Evolutionary conservation across 352 stramenopile genomes (phyloP).

Genomic region (Pelagophyceae sp.): DNA sequence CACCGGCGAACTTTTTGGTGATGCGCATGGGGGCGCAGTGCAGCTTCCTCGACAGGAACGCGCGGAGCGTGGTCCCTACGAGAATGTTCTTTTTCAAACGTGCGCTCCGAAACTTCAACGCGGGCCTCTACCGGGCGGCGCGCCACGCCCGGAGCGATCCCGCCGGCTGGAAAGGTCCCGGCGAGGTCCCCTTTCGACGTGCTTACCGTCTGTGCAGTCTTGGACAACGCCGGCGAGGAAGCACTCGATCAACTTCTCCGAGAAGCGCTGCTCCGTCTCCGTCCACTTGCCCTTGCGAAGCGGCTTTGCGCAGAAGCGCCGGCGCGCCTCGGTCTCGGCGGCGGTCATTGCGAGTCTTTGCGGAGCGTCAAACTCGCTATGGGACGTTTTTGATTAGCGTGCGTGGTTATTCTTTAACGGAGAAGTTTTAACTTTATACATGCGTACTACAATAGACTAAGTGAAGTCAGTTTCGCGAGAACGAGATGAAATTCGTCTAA

Average conservation of each 20-base stretch:
- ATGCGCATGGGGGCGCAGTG: conserved; percentile 47
- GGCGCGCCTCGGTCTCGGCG: too few species aligned
- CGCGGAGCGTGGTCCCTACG: conserved; percentile 33
- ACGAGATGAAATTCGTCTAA: too few species aligned
- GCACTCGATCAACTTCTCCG: conserved; percentile 5
- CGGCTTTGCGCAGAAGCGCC: neutral
- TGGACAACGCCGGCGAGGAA: conserved; percentile 15
- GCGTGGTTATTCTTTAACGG: too few species aligned
- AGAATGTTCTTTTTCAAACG: conserved; percentile 39
- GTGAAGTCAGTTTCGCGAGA: too few species aligned
- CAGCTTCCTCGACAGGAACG: conserved; percentile 37
- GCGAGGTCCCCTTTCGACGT: neutral
- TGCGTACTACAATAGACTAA: too few species aligned
- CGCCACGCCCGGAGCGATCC: neutral
- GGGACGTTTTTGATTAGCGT: too few species aligned
- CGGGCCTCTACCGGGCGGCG: neutral
- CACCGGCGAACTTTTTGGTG: conserved; percentile 38
- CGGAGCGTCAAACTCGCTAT: too few species aligned
- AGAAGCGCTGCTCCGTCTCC: conserved; percentile 2
- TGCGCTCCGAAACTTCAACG: neutral
- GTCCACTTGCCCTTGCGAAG: conserved; percentile 16
- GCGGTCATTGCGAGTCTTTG: too few species aligned
- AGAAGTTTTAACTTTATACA: too few species aligned
- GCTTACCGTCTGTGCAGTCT: conserved; percentile 7
- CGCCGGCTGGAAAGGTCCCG: neutral